Conservation (phyloP, 345 rosid genomes). For the Bruguiera parviflora region DNA sequence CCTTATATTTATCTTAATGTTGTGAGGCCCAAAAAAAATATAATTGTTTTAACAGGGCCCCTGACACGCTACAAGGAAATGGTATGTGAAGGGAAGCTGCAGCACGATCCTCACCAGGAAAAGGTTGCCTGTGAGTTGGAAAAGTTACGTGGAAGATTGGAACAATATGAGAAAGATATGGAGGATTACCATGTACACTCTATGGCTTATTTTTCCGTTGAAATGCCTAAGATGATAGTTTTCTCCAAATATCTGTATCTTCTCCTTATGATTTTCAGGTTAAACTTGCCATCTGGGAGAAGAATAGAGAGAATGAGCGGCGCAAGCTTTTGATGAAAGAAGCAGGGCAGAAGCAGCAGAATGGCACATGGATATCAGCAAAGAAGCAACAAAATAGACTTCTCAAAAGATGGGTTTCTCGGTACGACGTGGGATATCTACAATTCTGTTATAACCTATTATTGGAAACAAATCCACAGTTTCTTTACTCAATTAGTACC, state of each 20-base stretch:
- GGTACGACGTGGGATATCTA: constrained; percentile 35
- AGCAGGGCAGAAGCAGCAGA: constrained; percentile 70
- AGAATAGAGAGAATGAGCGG: constrained; percentile 63
- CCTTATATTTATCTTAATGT: too few relatives aligned
- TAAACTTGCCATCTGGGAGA: constrained; percentile 73
- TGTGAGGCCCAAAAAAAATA: neutral
- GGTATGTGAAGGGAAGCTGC: constrained; percentile 70
- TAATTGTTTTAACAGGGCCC: constrained; percentile 36
- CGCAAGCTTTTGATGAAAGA: constrained; percentile 66
- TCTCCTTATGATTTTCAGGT: constrained; percentile 32
- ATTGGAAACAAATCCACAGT: neutral
- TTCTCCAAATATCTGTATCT: neutral
- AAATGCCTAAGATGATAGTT: neutral
- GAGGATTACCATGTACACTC: constrained; percentile 68
- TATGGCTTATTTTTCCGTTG: neutral
- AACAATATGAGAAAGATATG: constrained; percentile 82
- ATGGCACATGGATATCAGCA: constrained; percentile 50
- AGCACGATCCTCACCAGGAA: constrained; percentile 76
- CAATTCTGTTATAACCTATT: neutral
- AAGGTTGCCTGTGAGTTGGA: constrained; percentile 60
- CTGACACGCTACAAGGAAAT: constrained; percentile 49
- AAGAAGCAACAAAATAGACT: constrained; percentile 47
- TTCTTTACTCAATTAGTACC: neutral
- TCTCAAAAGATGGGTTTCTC: constrained; percentile 55
- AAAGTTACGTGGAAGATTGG: constrained; percentile 63